Conservation (phyloP, 106 monocot genomes). For the Phalaenopsis aphrodite region DNA sequence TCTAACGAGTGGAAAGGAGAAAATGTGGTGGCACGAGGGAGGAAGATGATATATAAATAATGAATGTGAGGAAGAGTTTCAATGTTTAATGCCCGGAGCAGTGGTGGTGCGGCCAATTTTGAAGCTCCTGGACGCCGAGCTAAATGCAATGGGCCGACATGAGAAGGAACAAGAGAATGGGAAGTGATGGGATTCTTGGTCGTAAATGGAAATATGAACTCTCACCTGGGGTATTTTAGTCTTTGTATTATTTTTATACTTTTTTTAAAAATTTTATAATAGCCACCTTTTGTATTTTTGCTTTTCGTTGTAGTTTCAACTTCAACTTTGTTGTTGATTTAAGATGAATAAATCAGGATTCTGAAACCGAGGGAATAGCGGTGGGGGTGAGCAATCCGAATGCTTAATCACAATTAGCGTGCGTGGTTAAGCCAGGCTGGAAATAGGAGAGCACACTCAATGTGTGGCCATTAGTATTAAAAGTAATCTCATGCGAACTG, state of each 20-base stretch:
- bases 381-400: neutral
- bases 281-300: neutral
- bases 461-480: neutral
- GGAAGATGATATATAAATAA: neutral
- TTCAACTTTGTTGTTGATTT: neutral
- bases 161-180: neutral
- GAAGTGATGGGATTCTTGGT: neutral
- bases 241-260: neutral
- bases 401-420: constrained; percentile 4
- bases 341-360: neutral
- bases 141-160: neutral
- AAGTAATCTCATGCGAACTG: too few relatives aligned
- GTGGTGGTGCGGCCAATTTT: neutral
- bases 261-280: neutral
- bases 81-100: too few relatives aligned
- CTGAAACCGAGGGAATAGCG: neutral
- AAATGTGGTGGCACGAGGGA: neutral
- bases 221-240: neutral
- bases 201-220: neutral
- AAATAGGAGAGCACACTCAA: neutral
- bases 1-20: too few relatives aligned
- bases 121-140: neutral
- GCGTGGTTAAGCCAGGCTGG: constrained; percentile 1
- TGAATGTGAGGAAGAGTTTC: neutral
- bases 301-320: too few relatives aligned